Conservation (phyloP, 2,329 filamentous ascomycete species). For the Diaporthe citriasiana region DNA sequence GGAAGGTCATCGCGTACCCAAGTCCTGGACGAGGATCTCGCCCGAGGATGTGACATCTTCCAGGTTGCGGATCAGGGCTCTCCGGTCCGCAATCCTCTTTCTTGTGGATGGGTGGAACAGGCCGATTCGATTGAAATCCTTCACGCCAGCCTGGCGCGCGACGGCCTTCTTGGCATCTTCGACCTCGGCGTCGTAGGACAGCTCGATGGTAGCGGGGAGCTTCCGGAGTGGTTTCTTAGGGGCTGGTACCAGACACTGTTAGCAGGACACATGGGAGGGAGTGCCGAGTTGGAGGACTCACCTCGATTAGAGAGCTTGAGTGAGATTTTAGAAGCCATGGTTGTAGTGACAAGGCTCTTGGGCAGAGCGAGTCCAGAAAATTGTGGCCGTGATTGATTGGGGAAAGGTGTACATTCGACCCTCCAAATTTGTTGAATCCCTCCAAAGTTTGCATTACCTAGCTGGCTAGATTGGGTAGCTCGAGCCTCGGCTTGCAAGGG, state of each 20-base stretch:
- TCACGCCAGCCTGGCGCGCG: slow-evolving; percentile 64
- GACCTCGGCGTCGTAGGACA: slow-evolving; percentile 66
- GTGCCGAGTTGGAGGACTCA: background rate
- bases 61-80: slow-evolving; percentile 65
- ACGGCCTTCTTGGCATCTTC: slow-evolving; percentile 72
- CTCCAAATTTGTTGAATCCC: slow-evolving; percentile 23
- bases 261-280: background rate
- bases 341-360: slow-evolving; percentile 7
- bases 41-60: slow-evolving; percentile 62
- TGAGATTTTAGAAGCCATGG: slow-evolving; percentile 40
- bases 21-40: slow-evolving; percentile 89
- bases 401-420: background rate
- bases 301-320: slow-evolving; percentile 39
- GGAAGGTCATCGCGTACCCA: slow-evolving; percentile 71
- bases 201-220: slow-evolving; percentile 65
- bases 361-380: slow-evolving; percentile 9
- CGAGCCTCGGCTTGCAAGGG: slow-evolving; percentile 27
- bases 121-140: slow-evolving; percentile 73
- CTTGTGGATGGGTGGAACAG: slow-evolving; percentile 72
- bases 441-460: slow-evolving; percentile 19
- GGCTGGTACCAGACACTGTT: slow-evolving; percentile 45
- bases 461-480: background rate
- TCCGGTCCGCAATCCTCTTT: slow-evolving; percentile 75
- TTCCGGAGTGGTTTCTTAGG: slow-evolving; percentile 67
- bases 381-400: background rate